Base-by-base conservation (phyloP, 1,284 basidiomycete genomes). In the Puccinia coronata region DNA sequence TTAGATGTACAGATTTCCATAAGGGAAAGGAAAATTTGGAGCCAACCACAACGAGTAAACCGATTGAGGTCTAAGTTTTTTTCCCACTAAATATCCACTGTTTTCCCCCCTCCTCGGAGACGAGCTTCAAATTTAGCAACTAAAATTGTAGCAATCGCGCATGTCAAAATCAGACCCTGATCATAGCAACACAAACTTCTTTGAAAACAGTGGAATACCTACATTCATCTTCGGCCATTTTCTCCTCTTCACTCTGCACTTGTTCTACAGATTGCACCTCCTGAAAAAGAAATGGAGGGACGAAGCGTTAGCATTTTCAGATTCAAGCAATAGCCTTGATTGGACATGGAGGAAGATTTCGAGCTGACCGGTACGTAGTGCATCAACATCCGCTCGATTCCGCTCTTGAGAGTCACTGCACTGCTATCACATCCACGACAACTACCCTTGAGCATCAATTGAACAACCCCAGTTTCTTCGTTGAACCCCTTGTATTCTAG, bases 401-500 rank as follows among this genome's bases (percentile, higher is more conserved):
- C 69, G 34, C 55, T 71, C 43, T 80, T 80, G 36, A 80, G 77
- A 59, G 77, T 80, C 16, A 80, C 69, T 12, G 77, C 57, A 51
- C 77, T 80, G 53, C 77, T 80, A 47, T 70, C 77, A 71, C 77
- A 80, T 53, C 69, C 77, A 25, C 77, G 43, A 71, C 77, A 80
- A 31, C 77, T 80, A 36, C 77, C 77, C 57, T 80, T 80, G 39
- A 70, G 65, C 77, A 80, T 80, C 67, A 80, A 41, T 36, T 59
- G 63, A 49, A 80, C 65, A 18, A 80, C 77, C 43, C 77, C 77
- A 12, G 77, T 80, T 36, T 80, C 51, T 71, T 80, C 77, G 69
- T 87, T 84, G 83, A 89, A 89, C 12, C 89, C 89, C 72, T 86
- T 86, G 83, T 88, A 89, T 84, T 89, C 88, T 81, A 89, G 88